Conservation (phyloP, 139 green algal species). For the Chlorella sp. region DNA sequence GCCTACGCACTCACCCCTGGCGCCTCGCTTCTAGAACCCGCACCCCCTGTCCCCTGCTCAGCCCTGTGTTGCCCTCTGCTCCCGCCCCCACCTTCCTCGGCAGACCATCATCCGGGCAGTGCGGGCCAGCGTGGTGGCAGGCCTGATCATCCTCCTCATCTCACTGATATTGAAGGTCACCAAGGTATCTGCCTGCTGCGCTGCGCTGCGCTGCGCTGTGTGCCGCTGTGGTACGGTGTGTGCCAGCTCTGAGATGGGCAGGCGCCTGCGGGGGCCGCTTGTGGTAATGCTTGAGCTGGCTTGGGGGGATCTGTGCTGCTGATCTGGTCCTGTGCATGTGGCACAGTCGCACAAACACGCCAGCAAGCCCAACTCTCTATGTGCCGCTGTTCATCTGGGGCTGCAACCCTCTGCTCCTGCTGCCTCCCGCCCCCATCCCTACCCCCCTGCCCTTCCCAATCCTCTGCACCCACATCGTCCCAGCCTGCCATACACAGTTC, state of each 20-base stretch:
- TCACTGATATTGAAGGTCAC: conserved; percentile 6
- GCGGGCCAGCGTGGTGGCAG: not conserved
- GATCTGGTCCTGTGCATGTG: no score
- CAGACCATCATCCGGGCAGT: conserved; percentile 19
- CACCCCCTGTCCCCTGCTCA: not conserved
- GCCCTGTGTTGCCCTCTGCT: not conserved
- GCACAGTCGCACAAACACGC: no score
- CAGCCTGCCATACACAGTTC: not conserved
- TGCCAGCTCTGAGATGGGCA: no score
- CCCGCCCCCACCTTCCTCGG: not conserved
- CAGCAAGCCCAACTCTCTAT: no score
- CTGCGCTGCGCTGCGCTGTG: no score
- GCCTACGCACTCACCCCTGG: no score
- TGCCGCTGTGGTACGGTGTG: no score
- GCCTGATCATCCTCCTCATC: conserved; percentile 6
- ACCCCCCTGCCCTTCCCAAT: not conserved
- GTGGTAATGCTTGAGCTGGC: no score
- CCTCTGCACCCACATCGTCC: not conserved
- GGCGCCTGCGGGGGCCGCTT: no score
- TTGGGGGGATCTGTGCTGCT: no score
- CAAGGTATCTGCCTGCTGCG: not conserved
- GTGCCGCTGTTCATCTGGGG: no score
- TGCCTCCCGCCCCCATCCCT: not conserved
- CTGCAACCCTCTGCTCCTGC: not conserved
- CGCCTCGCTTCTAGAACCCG: no score